Evolutionary conservation across 805 yeast species (phyloP).

Genomic region (Komagataella kurtzmanii): DNA sequence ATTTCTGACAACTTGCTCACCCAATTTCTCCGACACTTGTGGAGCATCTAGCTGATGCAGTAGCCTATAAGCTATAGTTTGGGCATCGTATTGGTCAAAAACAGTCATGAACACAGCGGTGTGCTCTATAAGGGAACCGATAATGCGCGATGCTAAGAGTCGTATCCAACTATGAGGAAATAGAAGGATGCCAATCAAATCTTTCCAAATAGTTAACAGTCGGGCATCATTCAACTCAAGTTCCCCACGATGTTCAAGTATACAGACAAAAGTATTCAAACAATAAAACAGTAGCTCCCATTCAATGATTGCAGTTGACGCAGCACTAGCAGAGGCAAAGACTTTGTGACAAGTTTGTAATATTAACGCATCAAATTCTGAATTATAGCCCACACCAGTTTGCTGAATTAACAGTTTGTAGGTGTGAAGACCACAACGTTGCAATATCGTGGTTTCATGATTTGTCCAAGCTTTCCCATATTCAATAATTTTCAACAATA

Average conservation of each 20-base stretch:
- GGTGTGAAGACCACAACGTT: constrained; percentile 63
- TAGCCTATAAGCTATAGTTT: constrained; percentile 50
- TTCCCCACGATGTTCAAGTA: constrained; percentile 22
- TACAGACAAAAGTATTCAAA: constrained; percentile 33
- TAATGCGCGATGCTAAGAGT: constrained; percentile 44
- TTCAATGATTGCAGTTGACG: constrained; percentile 19
- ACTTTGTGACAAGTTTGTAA: constrained; percentile 12
- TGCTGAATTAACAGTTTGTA: constrained; percentile 47
- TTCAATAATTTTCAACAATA: constrained; percentile 22
- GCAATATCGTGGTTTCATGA: constrained; percentile 31
- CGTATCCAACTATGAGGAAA: constrained; percentile 94
- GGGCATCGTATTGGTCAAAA: constrained; percentile 36
- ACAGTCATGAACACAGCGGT: constrained; percentile 17
- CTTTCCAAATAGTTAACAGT: constrained; percentile 33
- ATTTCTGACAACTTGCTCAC: constrained; percentile 52
- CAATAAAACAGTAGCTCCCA: constrained; percentile 77
- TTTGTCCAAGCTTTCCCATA: constrained; percentile 23
- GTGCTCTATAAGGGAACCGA: constrained; percentile 33
- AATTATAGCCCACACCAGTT: constrained; percentile 26
- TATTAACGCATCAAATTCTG: constrained; percentile 25
- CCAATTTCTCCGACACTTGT: constrained; percentile 45
- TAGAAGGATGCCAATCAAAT: constrained; percentile 40
- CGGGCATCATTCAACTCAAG: constrained; percentile 10
- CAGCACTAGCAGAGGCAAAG: constrained; percentile 22
- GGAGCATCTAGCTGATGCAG: constrained; percentile 82